Base-by-base conservation (phyloP, 495 filamentous ascomycete genomes). In the Annulohypoxylon nitens region DNA sequence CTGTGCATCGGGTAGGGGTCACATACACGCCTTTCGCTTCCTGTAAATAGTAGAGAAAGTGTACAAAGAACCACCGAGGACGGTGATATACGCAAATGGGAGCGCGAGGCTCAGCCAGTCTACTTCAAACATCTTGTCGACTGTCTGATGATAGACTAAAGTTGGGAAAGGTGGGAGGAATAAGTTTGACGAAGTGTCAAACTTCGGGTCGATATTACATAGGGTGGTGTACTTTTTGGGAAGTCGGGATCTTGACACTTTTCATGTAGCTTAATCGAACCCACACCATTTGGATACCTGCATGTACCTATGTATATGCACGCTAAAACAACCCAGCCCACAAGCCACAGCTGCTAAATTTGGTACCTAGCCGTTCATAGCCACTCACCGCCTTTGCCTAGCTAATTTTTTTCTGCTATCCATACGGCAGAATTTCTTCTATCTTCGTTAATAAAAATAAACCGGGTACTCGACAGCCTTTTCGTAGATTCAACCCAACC, bases 11-110 rank as follows among this genome's bases (percentile, higher is more conserved):
- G 43, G 45, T 18, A 41, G 43, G 68, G 47, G 63, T 88, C 92
- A 57, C 53, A 64, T 84, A 95, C 93, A 82, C 70, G 93, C 89
- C 91, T 97, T 97, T 82, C 95, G 90, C 86, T 95, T 95, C 69
- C 95, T 90, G 80, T 98, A 98, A 45, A 98, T 86, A 39, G 89
- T 93, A 25, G 93, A 95, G 83, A 98, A 99, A 73, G 93, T 97
- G 74, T 90, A 90, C 43, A 99, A 86, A 34, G 94, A 95, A 76
- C 94, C 94, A 71, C 93, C 85, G 43, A 99, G 88, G 61, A 98
- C 90, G 64, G 86, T 87, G 61, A 98, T 88, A 81, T 99, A 99
- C 80, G 93, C 90, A 75, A 97, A 86, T 58, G 93, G 93, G 72
- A 97, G 85, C 70, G 88, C 82, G 74, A 98, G 90, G 79, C 89